Percentiles rank a stretch among this genome's conserved stretches.
Evolutionary conservation across 805 yeast genomes (phyloP).

Genomic region (Tetrapisispora pingtungensis): DNA sequence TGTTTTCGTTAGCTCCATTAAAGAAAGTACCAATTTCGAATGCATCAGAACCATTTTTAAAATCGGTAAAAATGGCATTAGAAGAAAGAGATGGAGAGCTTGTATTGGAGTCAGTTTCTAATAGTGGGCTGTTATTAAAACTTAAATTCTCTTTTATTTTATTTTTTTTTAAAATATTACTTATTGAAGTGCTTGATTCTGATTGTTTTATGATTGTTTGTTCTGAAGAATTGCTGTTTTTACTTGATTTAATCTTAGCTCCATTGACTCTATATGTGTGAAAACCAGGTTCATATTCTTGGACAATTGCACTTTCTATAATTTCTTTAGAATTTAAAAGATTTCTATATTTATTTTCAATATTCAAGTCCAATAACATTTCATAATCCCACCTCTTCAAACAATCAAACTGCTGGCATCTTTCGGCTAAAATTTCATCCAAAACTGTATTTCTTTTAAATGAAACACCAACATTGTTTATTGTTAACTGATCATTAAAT

Average conservation of each 20-base stretch:
- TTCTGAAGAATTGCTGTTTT: not conserved
- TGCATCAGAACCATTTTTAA: not conserved
- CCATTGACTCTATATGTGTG: not conserved
- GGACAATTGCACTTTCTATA: constrained; percentile 43
- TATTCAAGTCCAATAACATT: constrained; percentile 40
- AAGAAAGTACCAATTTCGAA: constrained; percentile 1
- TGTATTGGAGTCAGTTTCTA: not conserved
- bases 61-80: not conserved
- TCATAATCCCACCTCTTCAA: constrained; percentile 49
- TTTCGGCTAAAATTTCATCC: constrained; percentile 32
- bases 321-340: constrained; percentile 48
- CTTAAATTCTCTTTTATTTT: not conserved
- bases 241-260: not conserved
- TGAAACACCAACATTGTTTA: constrained; percentile 3
- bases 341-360: constrained; percentile 32
- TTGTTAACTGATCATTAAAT: too few species aligned
- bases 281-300: constrained; percentile 3
- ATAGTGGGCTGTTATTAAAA: not conserved
- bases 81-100: not conserved
- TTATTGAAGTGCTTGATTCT: not conserved
- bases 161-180: not conserved
- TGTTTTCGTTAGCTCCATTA: not conserved
- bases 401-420: constrained; percentile 40
- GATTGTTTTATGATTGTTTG: not conserved
- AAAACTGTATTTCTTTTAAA: constrained; percentile 30